Conservation (phyloP, 345 rosid genomes). For the Citropsis articulata region DNA sequence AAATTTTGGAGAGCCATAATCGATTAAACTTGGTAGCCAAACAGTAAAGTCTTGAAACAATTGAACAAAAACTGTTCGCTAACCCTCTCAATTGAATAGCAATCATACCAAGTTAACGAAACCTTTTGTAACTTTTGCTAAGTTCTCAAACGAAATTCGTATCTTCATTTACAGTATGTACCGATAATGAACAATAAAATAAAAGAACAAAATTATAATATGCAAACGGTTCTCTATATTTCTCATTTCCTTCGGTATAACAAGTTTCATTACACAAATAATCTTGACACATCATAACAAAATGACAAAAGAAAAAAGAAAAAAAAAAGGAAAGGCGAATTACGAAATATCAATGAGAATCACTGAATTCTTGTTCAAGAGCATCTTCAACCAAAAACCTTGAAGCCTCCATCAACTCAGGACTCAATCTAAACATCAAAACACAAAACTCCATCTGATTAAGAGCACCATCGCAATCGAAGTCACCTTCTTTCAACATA, state of each 20-base stretch:
- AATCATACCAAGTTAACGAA: no score
- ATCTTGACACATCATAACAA: not conserved
- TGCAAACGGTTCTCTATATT: not conserved
- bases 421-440: slow-evolving; percentile 85
- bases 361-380: slow-evolving; percentile 43
- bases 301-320: not conserved
- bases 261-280: not conserved
- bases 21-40: not conserved
- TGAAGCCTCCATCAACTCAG: slow-evolving; percentile 82
- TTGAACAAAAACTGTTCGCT: no score
- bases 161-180: not conserved
- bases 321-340: not conserved
- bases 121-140: no score
- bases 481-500: slow-evolving; percentile 76
- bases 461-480: slow-evolving; percentile 70
- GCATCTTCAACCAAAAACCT: slow-evolving; percentile 58
- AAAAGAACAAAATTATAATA: not conserved
- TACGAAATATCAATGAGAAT: slow-evolving; percentile 7
- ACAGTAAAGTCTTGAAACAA: no score
- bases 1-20: not conserved
- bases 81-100: no score
- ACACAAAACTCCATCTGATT: slow-evolving; percentile 94
- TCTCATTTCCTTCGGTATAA: slow-evolving; percentile 4
- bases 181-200: not conserved
- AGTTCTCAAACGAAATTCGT: not conserved